These are phyloP conservation scores for Polytrichum formosum DNA, from an alignment of 225 moss, liverwort and hornwort species.

Conservation along the genomic window DNA sequence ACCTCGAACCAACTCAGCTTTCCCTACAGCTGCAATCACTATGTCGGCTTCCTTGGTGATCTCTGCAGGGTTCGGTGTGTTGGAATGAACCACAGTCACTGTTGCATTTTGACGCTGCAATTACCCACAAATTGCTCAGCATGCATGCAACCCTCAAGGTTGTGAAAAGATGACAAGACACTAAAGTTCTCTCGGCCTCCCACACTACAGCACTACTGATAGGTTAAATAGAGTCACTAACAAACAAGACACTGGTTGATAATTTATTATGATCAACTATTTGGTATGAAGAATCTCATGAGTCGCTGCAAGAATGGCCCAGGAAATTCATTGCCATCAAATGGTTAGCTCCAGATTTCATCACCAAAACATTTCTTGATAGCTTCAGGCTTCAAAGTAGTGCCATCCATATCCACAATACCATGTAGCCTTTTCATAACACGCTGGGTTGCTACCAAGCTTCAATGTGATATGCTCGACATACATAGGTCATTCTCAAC, in stretches of 20 bases:
- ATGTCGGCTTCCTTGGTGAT: constrained; percentile 85
- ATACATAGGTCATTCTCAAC: too few species aligned
- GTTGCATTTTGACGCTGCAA: constrained; percentile 74
- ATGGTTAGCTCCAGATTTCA: background rate
- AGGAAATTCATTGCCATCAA: too few species aligned
- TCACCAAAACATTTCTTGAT: background rate
- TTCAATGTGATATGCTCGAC: background rate
- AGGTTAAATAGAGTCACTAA: background rate
- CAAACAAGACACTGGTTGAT: background rate
- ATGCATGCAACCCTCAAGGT: background rate
- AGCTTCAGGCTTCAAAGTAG: background rate
- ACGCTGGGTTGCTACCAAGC: background rate
- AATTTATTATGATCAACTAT: too few species aligned
- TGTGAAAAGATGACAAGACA: background rate
- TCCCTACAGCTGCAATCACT: constrained; percentile 83
- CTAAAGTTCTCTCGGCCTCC: background rate
- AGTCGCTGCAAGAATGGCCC: background rate
- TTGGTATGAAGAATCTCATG: too few species aligned
- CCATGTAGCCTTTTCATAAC: background rate
- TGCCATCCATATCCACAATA: background rate
- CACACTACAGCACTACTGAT: background rate
- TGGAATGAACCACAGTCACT: constrained; percentile 90
- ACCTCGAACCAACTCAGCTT: constrained; percentile 73
- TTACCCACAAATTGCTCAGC: constrained; percentile 1
- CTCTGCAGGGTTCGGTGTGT: constrained; percentile 60